Conservation (phyloP, 2,329 filamentous ascomycete genomes). For the Neofusicoccum kwambonambiense region DNA sequence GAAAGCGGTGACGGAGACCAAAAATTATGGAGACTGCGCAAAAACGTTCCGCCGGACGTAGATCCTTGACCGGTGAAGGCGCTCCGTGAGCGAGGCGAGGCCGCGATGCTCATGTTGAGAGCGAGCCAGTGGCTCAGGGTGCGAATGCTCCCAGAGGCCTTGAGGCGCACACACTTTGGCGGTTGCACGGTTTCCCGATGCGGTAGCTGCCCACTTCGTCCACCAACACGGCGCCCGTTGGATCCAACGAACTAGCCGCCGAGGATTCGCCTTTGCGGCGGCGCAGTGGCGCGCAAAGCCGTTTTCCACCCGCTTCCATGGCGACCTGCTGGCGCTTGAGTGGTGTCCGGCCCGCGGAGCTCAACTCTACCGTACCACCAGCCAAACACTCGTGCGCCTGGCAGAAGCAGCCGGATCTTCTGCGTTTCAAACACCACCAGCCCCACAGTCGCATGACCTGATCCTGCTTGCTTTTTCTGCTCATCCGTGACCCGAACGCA, state of each 20-base stretch:
- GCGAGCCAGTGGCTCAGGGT: background rate
- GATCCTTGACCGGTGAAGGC: conserved; percentile 1
- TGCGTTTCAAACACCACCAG: too few relatives aligned
- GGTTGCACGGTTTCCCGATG: background rate
- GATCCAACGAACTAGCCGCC: background rate
- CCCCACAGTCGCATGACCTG: background rate
- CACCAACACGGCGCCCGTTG: background rate
- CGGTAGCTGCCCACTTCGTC: background rate
- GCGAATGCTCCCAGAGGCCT: background rate
- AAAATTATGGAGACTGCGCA: conserved; percentile 8
- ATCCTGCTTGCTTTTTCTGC: background rate
- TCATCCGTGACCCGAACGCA: background rate
- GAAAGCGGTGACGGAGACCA: background rate
- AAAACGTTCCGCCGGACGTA: conserved; percentile 9
- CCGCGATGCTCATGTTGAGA: background rate
- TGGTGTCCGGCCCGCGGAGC: too few relatives aligned
- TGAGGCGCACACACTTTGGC: background rate
- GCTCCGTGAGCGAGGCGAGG: background rate
- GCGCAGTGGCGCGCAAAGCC: background rate
- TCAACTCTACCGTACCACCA: too few relatives aligned
- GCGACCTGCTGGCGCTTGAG: too few relatives aligned
- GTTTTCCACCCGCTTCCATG: too few relatives aligned
- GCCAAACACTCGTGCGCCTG: too few relatives aligned
- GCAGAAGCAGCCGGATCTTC: too few relatives aligned
- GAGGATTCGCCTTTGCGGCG: background rate